These are phyloP conservation scores for Aspergillus sp. DNA, from an alignment of 2,329 filamentous ascomycete genomes.

Conservation along the genomic window DNA sequence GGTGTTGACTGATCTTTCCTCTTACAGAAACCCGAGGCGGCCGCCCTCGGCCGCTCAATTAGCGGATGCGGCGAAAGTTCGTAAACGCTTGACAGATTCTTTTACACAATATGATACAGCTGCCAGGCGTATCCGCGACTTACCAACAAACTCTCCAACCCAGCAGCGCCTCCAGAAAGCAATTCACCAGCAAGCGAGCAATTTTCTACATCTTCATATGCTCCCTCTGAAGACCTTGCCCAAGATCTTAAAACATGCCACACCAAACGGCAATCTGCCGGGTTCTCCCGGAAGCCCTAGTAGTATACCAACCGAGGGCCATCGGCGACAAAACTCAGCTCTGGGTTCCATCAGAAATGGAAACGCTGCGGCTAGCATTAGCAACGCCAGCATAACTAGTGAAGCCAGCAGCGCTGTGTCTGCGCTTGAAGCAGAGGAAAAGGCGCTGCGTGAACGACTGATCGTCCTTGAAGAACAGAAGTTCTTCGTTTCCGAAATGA, in stretches of 20 bases:
- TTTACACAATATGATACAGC: slow-evolving; percentile 85
- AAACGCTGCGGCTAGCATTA: slow-evolving; percentile 51
- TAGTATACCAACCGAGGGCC: slow-evolving; percentile 22
- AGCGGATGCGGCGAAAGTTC: slow-evolving; percentile 80
- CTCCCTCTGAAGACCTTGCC: slow-evolving; percentile 77
- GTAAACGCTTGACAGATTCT: slow-evolving; percentile 84
- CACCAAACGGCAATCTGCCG: slow-evolving; percentile 47
- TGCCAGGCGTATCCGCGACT: slow-evolving; percentile 75
- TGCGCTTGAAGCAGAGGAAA: slow-evolving; percentile 78
- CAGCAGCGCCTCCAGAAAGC: slow-evolving; percentile 76
- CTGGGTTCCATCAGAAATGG: slow-evolving; percentile 60
- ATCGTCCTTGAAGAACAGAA: slow-evolving; percentile 88
- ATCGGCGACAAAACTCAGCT: slow-evolving; percentile 43
- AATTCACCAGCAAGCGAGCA: slow-evolving; percentile 77
- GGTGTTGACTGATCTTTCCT: not conserved
- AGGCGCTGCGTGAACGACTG: slow-evolving; percentile 73
- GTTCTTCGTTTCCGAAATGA: slow-evolving; percentile 85
- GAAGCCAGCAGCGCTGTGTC: slow-evolving; percentile 60
- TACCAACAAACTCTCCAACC: slow-evolving; percentile 69
- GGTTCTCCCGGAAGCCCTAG: slow-evolving; percentile 23
- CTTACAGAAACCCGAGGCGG: slow-evolving; percentile 58
- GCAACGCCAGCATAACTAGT: slow-evolving; percentile 53
- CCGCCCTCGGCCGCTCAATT: slow-evolving; percentile 70
- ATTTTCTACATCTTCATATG: slow-evolving; percentile 88
- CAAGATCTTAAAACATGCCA: slow-evolving; percentile 64